A percentile compares a stretch with the other conserved stretches of the same genome.
Evolutionary conservation across 164 flowering plant genomes (phyloP).

Genomic region (Taxillus chinensis): DNA sequence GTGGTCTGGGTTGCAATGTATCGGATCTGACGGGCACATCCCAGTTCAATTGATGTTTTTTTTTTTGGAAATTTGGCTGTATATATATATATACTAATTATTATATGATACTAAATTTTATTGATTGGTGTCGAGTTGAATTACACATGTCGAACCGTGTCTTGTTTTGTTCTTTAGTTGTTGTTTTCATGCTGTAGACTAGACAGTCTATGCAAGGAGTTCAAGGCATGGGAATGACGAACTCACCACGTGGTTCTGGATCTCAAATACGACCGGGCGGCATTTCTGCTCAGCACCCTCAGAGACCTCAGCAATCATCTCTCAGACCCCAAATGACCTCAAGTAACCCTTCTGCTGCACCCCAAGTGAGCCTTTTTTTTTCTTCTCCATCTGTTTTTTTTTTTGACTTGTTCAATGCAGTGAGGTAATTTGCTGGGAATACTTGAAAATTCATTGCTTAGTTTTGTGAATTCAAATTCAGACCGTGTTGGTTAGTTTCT

Average conservation of each 20-base stretch:
- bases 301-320: conserved; percentile 45
- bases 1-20: conserved; percentile 29
- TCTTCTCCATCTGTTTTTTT: neutral
- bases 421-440: neutral
- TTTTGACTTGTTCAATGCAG: neutral
- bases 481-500: too few species aligned
- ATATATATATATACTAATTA: neutral
- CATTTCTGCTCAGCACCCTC: conserved; percentile 34
- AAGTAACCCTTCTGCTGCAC: conserved; percentile 29
- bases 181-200: conserved; percentile 21
- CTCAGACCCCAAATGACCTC: conserved; percentile 38
- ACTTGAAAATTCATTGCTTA: neutral
- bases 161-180: neutral
- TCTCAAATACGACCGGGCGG: conserved; percentile 52
- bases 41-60: conserved; percentile 17
- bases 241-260: conserved; percentile 31
- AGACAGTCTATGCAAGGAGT: conserved; percentile 41
- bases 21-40: conserved; percentile 22
- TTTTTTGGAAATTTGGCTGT: neutral
- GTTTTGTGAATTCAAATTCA: too few species aligned
- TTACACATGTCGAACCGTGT: too few species aligned
- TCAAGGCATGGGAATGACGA: conserved; percentile 46
- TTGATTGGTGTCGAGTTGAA: neutral
- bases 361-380: conserved; percentile 42
- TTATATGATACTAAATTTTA: neutral